Evolutionary conservation across 768 basidiomycete species (phyloP), one percentile per base, ranked within the genome.

Genomic region (Hebeloma cylindrosporum): DNA sequence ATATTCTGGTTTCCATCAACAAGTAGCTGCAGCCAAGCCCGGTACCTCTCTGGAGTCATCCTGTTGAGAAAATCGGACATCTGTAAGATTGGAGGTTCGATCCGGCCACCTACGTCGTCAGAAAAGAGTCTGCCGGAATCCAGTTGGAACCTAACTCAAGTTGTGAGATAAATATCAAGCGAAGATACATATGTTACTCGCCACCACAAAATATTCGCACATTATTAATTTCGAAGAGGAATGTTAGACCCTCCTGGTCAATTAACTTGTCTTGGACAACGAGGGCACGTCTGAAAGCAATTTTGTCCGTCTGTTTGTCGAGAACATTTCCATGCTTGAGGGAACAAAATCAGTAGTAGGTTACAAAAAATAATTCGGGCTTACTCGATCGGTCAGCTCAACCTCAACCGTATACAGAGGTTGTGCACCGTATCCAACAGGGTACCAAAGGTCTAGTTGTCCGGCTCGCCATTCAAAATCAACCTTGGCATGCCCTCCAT

Each of bases 51-150:
- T n/a, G 63, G 45, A 22, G 70, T 72, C 46, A 78, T 60, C 0
- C 77, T 78, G 34, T 10, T 32, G 11, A 43, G 14, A 18, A 43
- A 21, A 22, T 17, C 30, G n/a, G 18, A 7, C 4, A 18, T 8
- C n/a, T n/a, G 5, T 4, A 40, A 45, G 16, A 22, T 41, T 7
- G 41, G 13, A 14, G 21, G 13, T 29, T 8, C 21, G 29, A 37
- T 23, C 2, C n/a, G 16, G 9, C 14, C 11, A 63, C 78, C 31
- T 48, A 88, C 88, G 75, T 83, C 0, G 93, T 94, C 28, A 95
- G 63, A 66, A 96, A 92, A 1, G 83, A 89, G 63, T 97, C 93
- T 0, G 86, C 87, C 3, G 95, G 95, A 54, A 97, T 97, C 91
- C 93, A 93, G 63, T 93, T 93, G 1, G 86, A 88, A 34, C 92